These are phyloP conservation scores for Talaromyces proteolyticus DNA, from an alignment of 495 filamentous ascomycete genomes.

Conservation along the genomic window DNA sequence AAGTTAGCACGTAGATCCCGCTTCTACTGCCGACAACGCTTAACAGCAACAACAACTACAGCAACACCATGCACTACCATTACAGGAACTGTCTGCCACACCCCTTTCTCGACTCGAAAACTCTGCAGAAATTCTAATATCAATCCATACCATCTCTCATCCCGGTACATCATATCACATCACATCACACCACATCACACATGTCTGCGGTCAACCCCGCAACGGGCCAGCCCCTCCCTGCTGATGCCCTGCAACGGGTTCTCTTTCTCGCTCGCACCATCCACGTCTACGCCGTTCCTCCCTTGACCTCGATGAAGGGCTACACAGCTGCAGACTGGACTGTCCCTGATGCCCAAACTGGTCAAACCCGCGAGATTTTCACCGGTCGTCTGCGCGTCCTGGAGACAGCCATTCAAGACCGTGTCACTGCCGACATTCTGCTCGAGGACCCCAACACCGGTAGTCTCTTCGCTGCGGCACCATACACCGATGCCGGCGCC, in stretches of 20 bases:
- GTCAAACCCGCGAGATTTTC: constrained; percentile 58
- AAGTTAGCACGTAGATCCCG: neutral
- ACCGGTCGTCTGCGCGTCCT: constrained; percentile 73
- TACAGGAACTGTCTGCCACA: too few species aligned
- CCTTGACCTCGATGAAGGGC: constrained; percentile 61
- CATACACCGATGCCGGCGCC: constrained; percentile 50
- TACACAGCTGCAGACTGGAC: constrained; percentile 74
- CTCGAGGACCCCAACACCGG: constrained; percentile 66
- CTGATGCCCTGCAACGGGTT: constrained; percentile 71
- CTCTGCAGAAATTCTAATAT: too few species aligned
- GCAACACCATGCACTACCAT: too few species aligned
- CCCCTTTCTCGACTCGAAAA: too few species aligned
- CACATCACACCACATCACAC: neutral
- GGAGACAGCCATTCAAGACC: constrained; percentile 60
- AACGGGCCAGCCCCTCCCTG: constrained; percentile 49
- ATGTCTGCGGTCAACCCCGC: constrained; percentile 40
- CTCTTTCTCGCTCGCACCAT: constrained; percentile 64
- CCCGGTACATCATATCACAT: neutral
- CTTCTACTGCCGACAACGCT: neutral
- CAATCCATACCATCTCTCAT: too few species aligned
- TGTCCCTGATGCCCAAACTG: constrained; percentile 47
- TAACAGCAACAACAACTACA: neutral
- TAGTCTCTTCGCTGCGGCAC: constrained; percentile 74
- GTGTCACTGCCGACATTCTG: constrained; percentile 62
- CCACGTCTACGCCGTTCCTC: constrained; percentile 78